These are phyloP conservation scores for Cardamine resedifolia DNA, from an alignment of 345 rosid species.

Conservation along the genomic window DNA sequence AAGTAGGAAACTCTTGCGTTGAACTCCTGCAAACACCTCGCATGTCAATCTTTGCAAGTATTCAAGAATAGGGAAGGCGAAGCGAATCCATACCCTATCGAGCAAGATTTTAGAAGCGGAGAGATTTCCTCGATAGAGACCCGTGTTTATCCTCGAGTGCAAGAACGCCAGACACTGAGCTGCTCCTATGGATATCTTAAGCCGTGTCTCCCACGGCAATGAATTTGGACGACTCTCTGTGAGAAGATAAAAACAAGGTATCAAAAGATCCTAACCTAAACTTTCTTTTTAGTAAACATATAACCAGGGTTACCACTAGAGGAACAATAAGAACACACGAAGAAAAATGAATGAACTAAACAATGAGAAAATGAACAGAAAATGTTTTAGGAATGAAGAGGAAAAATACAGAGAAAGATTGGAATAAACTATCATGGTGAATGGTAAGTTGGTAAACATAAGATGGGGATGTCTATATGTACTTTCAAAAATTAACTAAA, in stretches of 20 bases:
- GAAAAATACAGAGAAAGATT: too few relatives aligned
- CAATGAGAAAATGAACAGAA: too few relatives aligned
- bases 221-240: conserved; percentile 11
- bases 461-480: too few relatives aligned
- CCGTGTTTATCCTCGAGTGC: not conserved
- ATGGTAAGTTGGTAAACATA: too few relatives aligned
- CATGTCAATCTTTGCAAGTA: not conserved
- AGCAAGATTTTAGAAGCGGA: not conserved
- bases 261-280: too few relatives aligned
- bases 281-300: too few relatives aligned
- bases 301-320: too few relatives aligned
- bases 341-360: too few relatives aligned
- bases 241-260: not conserved
- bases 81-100: not conserved
- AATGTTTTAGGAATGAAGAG: too few relatives aligned
- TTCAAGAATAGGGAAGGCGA: not conserved
- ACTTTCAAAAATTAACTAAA: too few relatives aligned
- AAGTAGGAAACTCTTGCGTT: not conserved
- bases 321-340: too few relatives aligned
- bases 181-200: conserved; percentile 7
- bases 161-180: not conserved
- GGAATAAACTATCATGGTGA: too few relatives aligned
- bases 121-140: not conserved
- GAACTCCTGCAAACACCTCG: not conserved
- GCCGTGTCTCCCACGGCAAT: conserved; percentile 14